Evolutionary conservation across 192 early-diverging fungal species (phyloP).

Genomic region (Borealophlyctis nickersoniae): DNA sequence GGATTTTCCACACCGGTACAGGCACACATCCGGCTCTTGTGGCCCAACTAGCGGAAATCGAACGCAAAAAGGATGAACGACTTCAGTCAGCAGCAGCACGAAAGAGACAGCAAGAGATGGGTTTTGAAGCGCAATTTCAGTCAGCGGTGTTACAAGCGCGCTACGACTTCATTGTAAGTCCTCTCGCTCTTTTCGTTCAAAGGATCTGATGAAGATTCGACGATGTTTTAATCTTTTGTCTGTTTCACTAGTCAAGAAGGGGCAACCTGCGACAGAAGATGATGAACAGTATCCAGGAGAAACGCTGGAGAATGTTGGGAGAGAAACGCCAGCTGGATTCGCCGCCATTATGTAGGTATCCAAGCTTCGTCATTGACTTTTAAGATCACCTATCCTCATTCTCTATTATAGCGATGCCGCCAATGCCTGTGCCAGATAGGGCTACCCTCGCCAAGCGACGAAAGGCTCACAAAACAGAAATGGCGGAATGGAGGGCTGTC

Average conservation of each 20-base stretch:
- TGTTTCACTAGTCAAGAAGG: constrained; percentile 21
- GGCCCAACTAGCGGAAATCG: constrained; percentile 15
- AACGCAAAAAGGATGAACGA: constrained; percentile 13
- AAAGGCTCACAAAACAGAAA: constrained; percentile 10
- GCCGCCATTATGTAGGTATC: background rate
- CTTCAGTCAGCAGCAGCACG: constrained; percentile 15
- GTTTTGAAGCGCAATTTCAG: constrained; percentile 18
- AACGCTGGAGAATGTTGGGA: constrained; percentile 24
- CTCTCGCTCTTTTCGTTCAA: too few relatives aligned
- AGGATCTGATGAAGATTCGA: too few relatives aligned
- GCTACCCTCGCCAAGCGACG: constrained; percentile 14
- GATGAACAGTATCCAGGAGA: constrained; percentile 16
- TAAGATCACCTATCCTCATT: background rate
- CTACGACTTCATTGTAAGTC: constrained; percentile 27
- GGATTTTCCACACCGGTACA: background rate
- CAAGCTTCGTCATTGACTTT: background rate
- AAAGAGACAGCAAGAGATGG: constrained; percentile 1
- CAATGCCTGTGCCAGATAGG: constrained; percentile 12
- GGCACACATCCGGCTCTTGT: constrained; percentile 3
- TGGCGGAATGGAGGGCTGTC: constrained; percentile 15
- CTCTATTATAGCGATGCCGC: too few relatives aligned
- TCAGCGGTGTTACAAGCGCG: constrained; percentile 16
- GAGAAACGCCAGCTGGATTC: constrained; percentile 17
- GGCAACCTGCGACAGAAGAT: constrained; percentile 14
- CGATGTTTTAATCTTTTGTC: too few relatives aligned